Percentiles rank a stretch among this genome's conserved stretches.
phyloP scores from a whole-genome alignment of 2,329 filamentous ascomycete species.

The Colletotrichum caudatum region DNA sequence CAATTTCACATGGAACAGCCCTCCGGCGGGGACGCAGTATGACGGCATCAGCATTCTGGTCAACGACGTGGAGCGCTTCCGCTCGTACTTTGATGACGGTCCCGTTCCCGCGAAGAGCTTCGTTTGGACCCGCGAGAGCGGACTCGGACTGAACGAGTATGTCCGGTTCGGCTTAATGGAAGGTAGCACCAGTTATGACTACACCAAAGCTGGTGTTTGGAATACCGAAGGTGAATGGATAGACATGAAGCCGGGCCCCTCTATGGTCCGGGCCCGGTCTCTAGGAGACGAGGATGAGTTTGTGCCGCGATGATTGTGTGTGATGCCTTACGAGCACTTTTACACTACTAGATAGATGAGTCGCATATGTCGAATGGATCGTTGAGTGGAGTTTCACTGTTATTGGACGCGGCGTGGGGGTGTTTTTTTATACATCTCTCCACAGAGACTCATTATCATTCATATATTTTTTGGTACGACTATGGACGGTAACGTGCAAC shows the following conservation, averaged over 20 bases:
- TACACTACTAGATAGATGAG: constrained; percentile 1
- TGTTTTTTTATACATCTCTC: neutral
- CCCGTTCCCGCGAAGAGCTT: constrained; percentile 60
- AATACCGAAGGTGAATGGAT: constrained; percentile 72
- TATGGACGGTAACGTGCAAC: neutral
- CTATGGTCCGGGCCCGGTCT: constrained; percentile 52
- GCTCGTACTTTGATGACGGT: constrained; percentile 75
- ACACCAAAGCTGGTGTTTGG: constrained; percentile 82
- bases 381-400: neutral
- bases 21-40: constrained; percentile 62
- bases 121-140: constrained; percentile 68
- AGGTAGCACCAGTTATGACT: constrained; percentile 74
- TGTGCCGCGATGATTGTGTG: constrained; percentile 41
- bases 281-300: constrained; percentile 44
- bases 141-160: constrained; percentile 70
- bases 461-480: neutral
- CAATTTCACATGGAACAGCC: constrained; percentile 66
- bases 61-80: constrained; percentile 86
- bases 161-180: constrained; percentile 82
- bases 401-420: neutral
- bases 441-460: neutral
- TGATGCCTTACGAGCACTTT: constrained; percentile 2
- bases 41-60: constrained; percentile 85
- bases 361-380: neutral
- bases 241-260: constrained; percentile 73